Base-by-base conservation (phyloP, 177 flowering plant species). In the Vitis hybrid region DNA sequence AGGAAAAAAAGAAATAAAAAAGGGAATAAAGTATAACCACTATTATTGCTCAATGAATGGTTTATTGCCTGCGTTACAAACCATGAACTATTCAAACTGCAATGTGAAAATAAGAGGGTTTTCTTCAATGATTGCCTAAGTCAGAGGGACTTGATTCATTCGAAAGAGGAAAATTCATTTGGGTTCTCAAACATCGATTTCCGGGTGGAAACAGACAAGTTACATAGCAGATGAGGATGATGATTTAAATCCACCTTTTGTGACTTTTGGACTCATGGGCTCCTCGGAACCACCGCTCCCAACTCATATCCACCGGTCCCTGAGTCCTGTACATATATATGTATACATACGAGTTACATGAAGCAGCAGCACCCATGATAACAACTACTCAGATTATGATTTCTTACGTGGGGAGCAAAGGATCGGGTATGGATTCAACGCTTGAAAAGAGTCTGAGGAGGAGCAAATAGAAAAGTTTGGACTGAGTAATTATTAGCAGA, bases 241-340 rank as follows among this genome's bases (percentile, higher is more conserved):
- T 55, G 29, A 26, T 45, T 71, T 57, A 77, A 56, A 77, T 73
- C 85, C 82, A 77, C 14, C 79, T 73, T 48, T 58, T 77, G 65
- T 73, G 71, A 13, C 56, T 59, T 51, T 74, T 49, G 0, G 74
- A 65, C 59, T 59, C 51, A 5, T 77, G 73, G 34, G 62, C 71
- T 45, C 78, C 79, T 58, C 72, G 62, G 73, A 82, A 82, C 85
- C 85, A 82, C 60, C 76, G 58, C 5, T 82, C 85, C 83, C 82
- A 82, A 12, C 51, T 59, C 3, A n/a, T 72, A 31, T 80, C 69
- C 4, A 48, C 63, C 7, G 82, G 81, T 2, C 79, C 82, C 55
- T 54, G 64, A 1, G 78, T 80, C 74, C 83, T 81, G 63, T 34
- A 56, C 12, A 11, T 9, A 3, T 18, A 19, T 1, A 19, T 5